Evolutionary conservation across 768 basidiomycete genomes (phyloP).

Genomic region (Tulasnella sp.): DNA sequence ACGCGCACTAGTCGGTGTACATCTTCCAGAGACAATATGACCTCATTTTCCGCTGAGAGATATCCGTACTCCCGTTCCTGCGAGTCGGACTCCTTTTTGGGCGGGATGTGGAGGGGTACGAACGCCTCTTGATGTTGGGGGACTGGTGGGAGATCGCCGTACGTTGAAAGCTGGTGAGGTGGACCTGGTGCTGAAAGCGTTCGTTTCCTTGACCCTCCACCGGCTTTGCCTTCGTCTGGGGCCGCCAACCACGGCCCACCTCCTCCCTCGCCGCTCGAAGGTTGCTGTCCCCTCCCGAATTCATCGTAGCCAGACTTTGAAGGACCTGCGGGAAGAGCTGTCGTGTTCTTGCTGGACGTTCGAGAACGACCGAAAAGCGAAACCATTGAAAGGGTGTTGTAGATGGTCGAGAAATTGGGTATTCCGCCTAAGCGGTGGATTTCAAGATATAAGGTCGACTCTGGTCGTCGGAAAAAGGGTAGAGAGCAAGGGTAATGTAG

Average conservation of each 20-base stretch:
- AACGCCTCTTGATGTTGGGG: background rate
- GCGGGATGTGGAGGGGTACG: background rate
- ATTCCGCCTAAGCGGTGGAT: background rate
- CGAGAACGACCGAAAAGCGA: conserved; percentile 12
- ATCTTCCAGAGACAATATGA: conserved; percentile 65
- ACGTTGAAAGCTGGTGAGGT: background rate
- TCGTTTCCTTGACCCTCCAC: background rate
- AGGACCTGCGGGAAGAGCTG: conserved; percentile 8
- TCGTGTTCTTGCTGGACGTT: conserved; percentile 1
- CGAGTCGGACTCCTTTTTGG: conserved; percentile 1
- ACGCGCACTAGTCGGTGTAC: conserved; percentile 60
- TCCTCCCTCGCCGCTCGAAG: background rate
- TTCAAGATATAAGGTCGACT: background rate
- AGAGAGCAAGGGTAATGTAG: background rate
- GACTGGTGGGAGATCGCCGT: background rate
- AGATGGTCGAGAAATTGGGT: background rate
- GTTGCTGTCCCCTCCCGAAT: background rate
- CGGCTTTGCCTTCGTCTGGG: background rate
- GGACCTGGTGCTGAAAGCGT: conserved; percentile 9
- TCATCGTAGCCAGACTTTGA: conserved; percentile 9
- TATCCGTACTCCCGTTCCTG: conserved; percentile 48
- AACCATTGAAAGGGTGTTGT: background rate
- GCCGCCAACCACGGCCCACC: background rate
- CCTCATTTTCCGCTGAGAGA: conserved; percentile 58
- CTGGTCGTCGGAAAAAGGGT: background rate